Evolutionary conservation across 2,329 filamentous ascomycete genomes (phyloP), one percentile per base, ranked within the genome.

Genomic region (Aspergillus sp.): DNA sequence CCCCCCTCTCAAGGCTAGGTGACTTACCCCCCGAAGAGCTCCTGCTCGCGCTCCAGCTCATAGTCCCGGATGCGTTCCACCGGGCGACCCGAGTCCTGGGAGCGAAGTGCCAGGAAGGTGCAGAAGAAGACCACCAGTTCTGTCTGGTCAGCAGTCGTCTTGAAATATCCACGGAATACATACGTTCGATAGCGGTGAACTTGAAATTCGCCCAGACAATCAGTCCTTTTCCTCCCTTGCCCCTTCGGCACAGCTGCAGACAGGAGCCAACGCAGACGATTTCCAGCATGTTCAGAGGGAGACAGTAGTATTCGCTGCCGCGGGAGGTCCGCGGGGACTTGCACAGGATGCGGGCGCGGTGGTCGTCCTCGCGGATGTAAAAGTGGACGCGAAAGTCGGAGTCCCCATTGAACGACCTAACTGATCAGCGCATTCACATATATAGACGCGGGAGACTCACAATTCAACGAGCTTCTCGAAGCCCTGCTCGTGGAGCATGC

Each of bases 101-200:
- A 75, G 55, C 83, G 82, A 67, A 85, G 76, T 0, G 81, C 81
- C 9, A 83, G 65, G 50, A 83, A 78, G 0, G 78, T 79, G 55
- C 75, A 79, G 62, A 80, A 82, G 65, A 84, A 83, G 1, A 82
- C 62, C 3, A 82, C 78, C 76, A 84, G 78, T 45, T 74, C 78
- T 81, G 43, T 3, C 26, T 26, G 7, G 41, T 60, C 32, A 60
- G 52, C 20, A 2, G 33, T 19, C 10, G 10, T 4, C 22, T 6
- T 19, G 6, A n/a, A 24, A 35, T 33, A 32, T 4, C 14, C 9
- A 49, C 1, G 42, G 10, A 3, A 19, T 43, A 62, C 67, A 49
- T 69, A 81, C 80, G 71, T 65, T 85, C 82, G 51, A 82, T 79
- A 4, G 76, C 69, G 5, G 71, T 69, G 63, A 84, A 85, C 30